These are phyloP conservation scores for Pythium apleroticum DNA, from an alignment of 352 stramenopile genomes.

Conservation along the genomic window DNA sequence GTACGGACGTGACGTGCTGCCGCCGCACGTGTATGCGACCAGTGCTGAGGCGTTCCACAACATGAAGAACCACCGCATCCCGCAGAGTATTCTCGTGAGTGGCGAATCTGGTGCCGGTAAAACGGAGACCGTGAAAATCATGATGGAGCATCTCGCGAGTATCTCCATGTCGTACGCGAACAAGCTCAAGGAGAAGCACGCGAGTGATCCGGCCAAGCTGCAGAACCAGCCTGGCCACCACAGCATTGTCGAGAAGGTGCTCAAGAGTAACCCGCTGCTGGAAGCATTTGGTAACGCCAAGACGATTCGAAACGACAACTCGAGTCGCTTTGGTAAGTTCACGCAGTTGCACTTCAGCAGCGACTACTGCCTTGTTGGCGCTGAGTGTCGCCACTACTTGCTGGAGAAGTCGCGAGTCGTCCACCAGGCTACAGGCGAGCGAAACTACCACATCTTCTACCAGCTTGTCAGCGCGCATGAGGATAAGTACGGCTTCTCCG, in stretches of 20 bases:
- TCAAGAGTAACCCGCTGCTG: conserved; percentile 89
- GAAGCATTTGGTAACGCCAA: conserved; percentile 92
- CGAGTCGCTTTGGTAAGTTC: conserved; percentile 94
- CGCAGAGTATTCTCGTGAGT: conserved; percentile 91
- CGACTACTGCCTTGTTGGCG: conserved; percentile 84
- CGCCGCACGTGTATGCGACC: conserved; percentile 90
- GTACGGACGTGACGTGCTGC: conserved; percentile 61
- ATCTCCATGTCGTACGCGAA: conserved; percentile 73
- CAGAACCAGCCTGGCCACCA: conserved; percentile 35
- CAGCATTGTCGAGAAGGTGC: conserved; percentile 82
- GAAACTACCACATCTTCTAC: conserved; percentile 99
- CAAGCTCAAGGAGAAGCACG: conserved; percentile 65
- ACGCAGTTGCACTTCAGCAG: conserved; percentile 93
- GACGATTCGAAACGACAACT: conserved; percentile 95
- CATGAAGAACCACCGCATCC: conserved; percentile 70
- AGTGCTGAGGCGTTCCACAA: conserved; percentile 82
- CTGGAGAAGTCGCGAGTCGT: conserved; percentile 97
- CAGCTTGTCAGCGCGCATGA: conserved; percentile 83
- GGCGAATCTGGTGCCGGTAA: conserved; percentile 94
- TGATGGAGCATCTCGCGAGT: conserved; percentile 94
- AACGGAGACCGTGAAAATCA: conserved; percentile 96
- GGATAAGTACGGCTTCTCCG: conserved; percentile 48
- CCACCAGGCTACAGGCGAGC: conserved; percentile 85
- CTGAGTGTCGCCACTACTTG: conserved; percentile 92
- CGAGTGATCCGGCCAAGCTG: conserved; percentile 45